These are phyloP conservation scores for Cercospora sp. DNA, from an alignment of 2,329 filamentous ascomycete genomes.

Conservation along the genomic window DNA sequence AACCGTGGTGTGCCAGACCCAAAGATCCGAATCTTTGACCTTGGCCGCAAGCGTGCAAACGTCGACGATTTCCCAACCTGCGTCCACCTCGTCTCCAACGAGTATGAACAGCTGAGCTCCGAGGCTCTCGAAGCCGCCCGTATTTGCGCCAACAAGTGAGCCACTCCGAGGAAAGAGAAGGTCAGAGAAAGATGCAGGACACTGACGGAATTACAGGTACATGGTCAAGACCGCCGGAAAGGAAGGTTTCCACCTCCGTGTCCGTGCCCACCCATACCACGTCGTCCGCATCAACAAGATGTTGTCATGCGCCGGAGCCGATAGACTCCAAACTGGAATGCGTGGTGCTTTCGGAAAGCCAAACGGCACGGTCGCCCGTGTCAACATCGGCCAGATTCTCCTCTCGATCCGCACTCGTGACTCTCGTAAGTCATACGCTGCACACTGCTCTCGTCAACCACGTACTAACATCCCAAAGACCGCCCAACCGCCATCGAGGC, in stretches of 20 bases:
- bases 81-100: slow-evolving; percentile 99
- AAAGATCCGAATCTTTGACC: slow-evolving; percentile 77
- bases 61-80: slow-evolving; percentile 99
- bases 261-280: slow-evolving; percentile 96
- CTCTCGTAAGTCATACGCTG: slow-evolving; percentile 62
- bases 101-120: slow-evolving; percentile 99
- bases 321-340: slow-evolving; percentile 99
- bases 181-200: slow-evolving; percentile 3
- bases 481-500: slow-evolving; percentile 94
- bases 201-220: slow-evolving; percentile 49
- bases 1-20: slow-evolving; percentile 84
- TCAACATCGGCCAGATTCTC: slow-evolving; percentile 99
- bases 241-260: slow-evolving; percentile 70
- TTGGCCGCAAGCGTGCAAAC: slow-evolving; percentile 78
- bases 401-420: slow-evolving; percentile 97
- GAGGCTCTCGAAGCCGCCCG: slow-evolving; percentile 99
- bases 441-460: neutral
- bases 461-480: slow-evolving; percentile 54
- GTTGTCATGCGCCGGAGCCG: slow-evolving; percentile 99
- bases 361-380: slow-evolving; percentile 97
- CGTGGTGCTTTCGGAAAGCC: slow-evolving; percentile 99
- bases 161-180: slow-evolving; percentile 15
- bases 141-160: slow-evolving; percentile 99
- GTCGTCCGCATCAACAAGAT: slow-evolving; percentile 99
- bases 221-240: slow-evolving; percentile 69